Conservation (phyloP, 2,329 filamentous ascomycete genomes). For the Colletotrichum shisoi region DNA sequence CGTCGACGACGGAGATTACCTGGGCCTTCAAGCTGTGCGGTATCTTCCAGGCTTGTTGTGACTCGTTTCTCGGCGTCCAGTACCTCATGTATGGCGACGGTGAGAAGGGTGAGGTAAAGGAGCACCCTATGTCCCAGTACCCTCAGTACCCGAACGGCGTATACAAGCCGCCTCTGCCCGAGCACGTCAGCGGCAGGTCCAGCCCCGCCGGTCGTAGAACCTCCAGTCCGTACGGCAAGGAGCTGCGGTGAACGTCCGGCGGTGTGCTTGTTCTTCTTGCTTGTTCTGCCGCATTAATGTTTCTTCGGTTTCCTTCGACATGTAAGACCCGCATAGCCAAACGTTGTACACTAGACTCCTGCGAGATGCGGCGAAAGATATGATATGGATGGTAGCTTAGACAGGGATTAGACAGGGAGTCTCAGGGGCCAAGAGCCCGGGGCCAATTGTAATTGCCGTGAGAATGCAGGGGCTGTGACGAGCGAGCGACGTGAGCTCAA, state of each 20-base stretch:
- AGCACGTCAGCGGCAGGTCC: constrained; percentile 48
- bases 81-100: constrained; percentile 74
- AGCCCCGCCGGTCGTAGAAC: constrained; percentile 53
- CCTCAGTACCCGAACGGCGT: constrained; percentile 45
- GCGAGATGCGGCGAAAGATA: constrained; percentile 23
- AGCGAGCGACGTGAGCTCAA: constrained; percentile 28
- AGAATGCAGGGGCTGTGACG: constrained; percentile 37
- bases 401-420: constrained; percentile 38
- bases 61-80: constrained; percentile 76
- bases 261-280: neutral
- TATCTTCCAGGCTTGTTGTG: constrained; percentile 80
- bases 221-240: constrained; percentile 44
- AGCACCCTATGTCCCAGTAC: constrained; percentile 47
- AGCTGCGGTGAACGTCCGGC: constrained; percentile 20
- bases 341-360: constrained; percentile 13
- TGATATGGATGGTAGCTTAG: constrained; percentile 31
- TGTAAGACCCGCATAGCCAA: constrained; percentile 13
- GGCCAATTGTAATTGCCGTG: constrained; percentile 34
- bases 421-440: constrained; percentile 28
- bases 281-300: constrained; percentile 7
- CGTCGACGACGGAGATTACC: constrained; percentile 72
- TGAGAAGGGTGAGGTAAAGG: constrained; percentile 50
- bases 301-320: constrained; percentile 16
- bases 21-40: constrained; percentile 84
- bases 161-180: constrained; percentile 46